Base-by-base conservation (phyloP, 108 stramenopile genomes). In the Fistulifera solaris region DNA sequence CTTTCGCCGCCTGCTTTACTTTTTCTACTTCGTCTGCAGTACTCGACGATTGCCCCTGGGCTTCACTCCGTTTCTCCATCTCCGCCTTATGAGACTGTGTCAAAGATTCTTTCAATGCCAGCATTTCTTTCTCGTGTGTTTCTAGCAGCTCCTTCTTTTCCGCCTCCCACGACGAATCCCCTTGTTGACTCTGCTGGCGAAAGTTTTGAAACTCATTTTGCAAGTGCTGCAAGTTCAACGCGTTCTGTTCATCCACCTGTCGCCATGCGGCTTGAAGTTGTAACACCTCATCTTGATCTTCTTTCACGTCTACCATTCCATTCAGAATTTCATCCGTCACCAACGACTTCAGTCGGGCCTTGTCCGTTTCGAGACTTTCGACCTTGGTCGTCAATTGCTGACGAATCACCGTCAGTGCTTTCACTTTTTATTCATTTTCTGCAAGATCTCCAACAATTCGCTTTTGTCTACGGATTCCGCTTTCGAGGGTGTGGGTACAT, bases 351-450 rank as follows among this genome's bases (percentile, higher is more conserved):
- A 89, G 53, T 38, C 82, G 56, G 16, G 67, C 57, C 1, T 80
- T 72, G 18, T 78, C 72, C 27, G 49, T 46, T 59, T 92, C 76
- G 18, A 71, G 56, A 17, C 39, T 38, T 64, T 87, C 78, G 19
- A 75, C 56, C 43, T 79, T 64, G 26, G 78, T 74, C 12, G 66
- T 58, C 27, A 92, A 50, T 70, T 84, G 83, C 1, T 59, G 54
- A 8, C 81, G 66, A 12, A 71, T 43, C 0, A 49, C 54, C 27
- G 71, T 58, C 12, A 85, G 41, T 7, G 84, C 81, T 61, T 87
- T 92, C 65, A 92, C 75, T 42, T 82, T 71, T 83, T 75, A 68
- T 83, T 85, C 81, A 87, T 83, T 45, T 87, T 87, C 52, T 70
- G 71, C 43, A 92, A 72, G 10, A 87, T 73, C 43, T 83, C 83